Base-by-base conservation (phyloP, 2,329 filamentous ascomycete genomes). In the Fusarium setosum region DNA sequence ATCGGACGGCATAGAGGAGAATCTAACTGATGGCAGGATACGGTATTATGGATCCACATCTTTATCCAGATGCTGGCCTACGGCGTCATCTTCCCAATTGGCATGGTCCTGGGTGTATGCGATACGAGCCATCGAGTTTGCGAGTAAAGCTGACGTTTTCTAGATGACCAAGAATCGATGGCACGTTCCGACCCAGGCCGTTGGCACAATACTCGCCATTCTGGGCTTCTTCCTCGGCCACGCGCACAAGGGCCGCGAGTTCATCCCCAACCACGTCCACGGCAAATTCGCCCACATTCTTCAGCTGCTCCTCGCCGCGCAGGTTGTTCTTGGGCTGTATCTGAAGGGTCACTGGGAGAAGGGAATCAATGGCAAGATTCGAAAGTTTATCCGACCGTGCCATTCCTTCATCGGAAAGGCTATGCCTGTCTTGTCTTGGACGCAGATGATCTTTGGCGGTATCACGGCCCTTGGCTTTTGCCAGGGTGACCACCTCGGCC, bases 401-500 rank as follows among this genome's bases (percentile, higher is more conserved):
- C 96, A 99, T 76, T 91, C 92, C 20, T 78, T 97, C 56, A 79
- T 97, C 35, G 96, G 96, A 68, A 97, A 97, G 79, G 80, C 88
- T 2, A 92, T 99, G 83, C 96, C 96, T 1, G 80, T 98, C 4
- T 84, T 94, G 2, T 88, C 91, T 23, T 99, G 96, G 96, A 85
- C 90, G 6, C 96, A 99, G 82, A 96, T 99, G 89, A 76, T 99
- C 7, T 97, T 99, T 77, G 96, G 96, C 49, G 96, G 94, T 35
- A 97, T 99, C 73, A 95, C 95, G 0, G 86, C 92, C 5, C 84
- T 97, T 56, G 96, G 96, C 20, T 98, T 97, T 82, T 99, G 96
- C 77, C 92, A 93, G 68, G 93, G 86, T 53, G 94, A 98, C 58
- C 95, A 99, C 74, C 77, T 94, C 2, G 95, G 94, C 29, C 96